Evolutionary conservation across 2,329 filamentous ascomycete species (phyloP).

Genomic region (Thielaviopsis ethacetica): DNA sequence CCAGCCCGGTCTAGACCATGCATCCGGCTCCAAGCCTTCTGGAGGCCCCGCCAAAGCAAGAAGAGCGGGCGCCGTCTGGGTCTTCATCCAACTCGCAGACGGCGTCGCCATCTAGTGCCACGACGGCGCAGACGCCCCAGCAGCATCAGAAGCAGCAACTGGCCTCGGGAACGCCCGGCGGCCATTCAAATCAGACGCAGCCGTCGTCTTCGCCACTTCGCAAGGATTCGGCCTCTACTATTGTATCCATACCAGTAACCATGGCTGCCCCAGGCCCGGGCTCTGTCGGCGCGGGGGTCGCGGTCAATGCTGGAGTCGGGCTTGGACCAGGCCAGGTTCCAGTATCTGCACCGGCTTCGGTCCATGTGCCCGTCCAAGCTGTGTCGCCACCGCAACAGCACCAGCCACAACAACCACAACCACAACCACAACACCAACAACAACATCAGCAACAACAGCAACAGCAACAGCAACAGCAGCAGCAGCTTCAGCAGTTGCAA

Average conservation of each 20-base stretch:
- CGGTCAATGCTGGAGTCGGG: no score
- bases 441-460: neutral
- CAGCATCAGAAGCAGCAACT: constrained; percentile 16
- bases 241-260: no score
- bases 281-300: no score
- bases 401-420: neutral
- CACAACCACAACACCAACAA: neutral
- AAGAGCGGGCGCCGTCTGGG: constrained; percentile 11
- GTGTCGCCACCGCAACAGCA: neutral
- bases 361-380: no score
- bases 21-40: constrained; percentile 24
- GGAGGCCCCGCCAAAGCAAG: constrained; percentile 18
- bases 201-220: neutral
- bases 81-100: constrained; percentile 12
- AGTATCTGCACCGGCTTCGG: neutral
- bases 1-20: constrained; percentile 16
- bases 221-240: neutral
- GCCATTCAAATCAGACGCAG: neutral
- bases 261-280: no score
- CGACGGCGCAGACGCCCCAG: constrained; percentile 3
- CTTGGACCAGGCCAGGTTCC: neutral
- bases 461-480: no score
- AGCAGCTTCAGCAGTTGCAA: no score
- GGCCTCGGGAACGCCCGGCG: constrained; percentile 13
- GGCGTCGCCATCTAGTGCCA: neutral